phyloP scores from a whole-genome alignment of 2,329 filamentous ascomycete genomes.

The Xylariaceae sp. region DNA sequence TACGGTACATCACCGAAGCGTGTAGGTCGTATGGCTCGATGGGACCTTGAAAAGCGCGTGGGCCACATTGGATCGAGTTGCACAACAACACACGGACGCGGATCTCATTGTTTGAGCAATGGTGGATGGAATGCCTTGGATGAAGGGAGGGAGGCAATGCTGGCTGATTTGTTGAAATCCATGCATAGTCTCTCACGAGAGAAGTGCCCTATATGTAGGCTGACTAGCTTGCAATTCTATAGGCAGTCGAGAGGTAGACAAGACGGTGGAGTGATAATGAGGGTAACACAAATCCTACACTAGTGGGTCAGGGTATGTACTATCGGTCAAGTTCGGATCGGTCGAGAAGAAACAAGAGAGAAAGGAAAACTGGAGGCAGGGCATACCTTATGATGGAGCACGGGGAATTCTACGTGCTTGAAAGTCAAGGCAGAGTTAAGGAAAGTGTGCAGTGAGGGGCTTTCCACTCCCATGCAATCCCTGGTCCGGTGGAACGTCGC shows the following conservation, averaged over 20 bases:
- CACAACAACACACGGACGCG: slow-evolving; percentile 22
- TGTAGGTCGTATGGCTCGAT: slow-evolving; percentile 24
- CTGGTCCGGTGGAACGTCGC: too few relatives aligned
- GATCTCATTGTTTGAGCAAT: too few relatives aligned
- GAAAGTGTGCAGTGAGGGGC: too few relatives aligned
- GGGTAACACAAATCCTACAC: slow-evolving; percentile 24
- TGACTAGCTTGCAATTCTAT: slow-evolving; percentile 23
- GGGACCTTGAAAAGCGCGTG: slow-evolving; percentile 20
- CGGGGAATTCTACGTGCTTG: too few relatives aligned
- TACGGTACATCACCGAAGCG: slow-evolving; percentile 11
- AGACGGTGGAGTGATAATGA: slow-evolving; percentile 5
- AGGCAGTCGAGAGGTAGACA: slow-evolving; percentile 8
- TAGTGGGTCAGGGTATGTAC: slow-evolving; percentile 12
- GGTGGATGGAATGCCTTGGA: neutral
- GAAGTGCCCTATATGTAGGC: slow-evolving; percentile 21
- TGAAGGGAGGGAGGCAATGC: slow-evolving; percentile 3
- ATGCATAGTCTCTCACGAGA: slow-evolving; percentile 20
- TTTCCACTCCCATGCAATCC: too few relatives aligned
- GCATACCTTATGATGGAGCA: neutral
- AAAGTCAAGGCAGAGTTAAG: too few relatives aligned
- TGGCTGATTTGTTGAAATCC: slow-evolving; percentile 23
- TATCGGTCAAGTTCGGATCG: slow-evolving; percentile 7
- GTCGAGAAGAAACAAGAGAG: too few relatives aligned
- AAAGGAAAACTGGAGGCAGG: slow-evolving; percentile 2
- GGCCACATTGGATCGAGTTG: slow-evolving; percentile 22